phyloP scores from a whole-genome alignment of 2,329 filamentous ascomycete species.

The Colletotrichum sp. region DNA sequence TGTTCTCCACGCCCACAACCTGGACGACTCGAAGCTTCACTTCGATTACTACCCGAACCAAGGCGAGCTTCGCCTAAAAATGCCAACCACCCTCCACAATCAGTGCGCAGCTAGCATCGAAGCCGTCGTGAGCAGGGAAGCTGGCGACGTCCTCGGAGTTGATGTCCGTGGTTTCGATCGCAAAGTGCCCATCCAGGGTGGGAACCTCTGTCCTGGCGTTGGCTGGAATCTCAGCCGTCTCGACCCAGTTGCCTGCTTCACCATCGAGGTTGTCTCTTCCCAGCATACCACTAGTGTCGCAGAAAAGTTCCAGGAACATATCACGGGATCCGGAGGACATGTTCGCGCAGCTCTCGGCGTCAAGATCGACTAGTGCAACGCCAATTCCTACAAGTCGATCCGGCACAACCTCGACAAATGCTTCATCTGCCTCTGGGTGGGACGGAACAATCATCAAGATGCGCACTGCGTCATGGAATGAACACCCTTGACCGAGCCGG shows the following conservation, averaged over 20 bases:
- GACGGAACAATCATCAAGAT: background rate
- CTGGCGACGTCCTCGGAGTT: background rate
- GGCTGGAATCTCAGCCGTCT: background rate
- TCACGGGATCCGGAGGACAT: background rate
- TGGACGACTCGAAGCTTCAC: background rate
- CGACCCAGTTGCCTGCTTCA: background rate
- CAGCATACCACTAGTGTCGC: background rate
- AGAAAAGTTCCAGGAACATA: background rate
- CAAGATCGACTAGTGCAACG: background rate
- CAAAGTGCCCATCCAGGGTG: background rate
- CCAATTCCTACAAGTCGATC: background rate
- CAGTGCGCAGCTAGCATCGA: background rate
- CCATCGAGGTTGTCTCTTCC: background rate
- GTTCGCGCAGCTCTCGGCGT: background rate
- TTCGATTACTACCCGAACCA: background rate
- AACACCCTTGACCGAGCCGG: background rate
- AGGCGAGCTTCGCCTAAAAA: background rate
- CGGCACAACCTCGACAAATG: background rate
- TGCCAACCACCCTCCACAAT: background rate
- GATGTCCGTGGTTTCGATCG: background rate
- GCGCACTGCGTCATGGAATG: background rate
- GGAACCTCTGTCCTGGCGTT: background rate
- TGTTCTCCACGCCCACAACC: background rate
- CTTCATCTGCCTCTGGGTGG: background rate
- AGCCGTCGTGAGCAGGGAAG: background rate